These are phyloP conservation scores for Ajuga chamaepitys DNA, from an alignment of 257 asterid genomes.

Conservation along the genomic window DNA sequence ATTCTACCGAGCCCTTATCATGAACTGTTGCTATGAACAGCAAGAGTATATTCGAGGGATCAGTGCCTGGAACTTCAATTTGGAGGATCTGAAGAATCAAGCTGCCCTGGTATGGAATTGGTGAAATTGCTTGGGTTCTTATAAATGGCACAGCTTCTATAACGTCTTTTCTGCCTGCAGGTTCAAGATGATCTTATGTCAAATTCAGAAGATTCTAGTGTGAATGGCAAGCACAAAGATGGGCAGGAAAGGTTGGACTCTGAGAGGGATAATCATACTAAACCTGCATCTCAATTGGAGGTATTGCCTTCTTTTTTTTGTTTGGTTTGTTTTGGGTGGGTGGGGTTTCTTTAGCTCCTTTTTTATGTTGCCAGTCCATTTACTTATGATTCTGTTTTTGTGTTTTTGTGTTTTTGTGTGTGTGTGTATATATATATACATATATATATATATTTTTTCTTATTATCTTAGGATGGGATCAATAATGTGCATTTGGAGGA, in stretches of 20 bases:
- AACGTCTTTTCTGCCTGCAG: constrained; percentile 33
- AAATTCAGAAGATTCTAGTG: constrained; percentile 44
- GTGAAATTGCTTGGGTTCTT: constrained; percentile 11
- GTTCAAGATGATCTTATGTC: constrained; percentile 53
- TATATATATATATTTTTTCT: not conserved
- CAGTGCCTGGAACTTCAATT: constrained; percentile 93
- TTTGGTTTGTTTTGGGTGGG: not conserved
- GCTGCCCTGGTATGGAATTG: constrained; percentile 63
- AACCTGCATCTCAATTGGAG: constrained; percentile 39
- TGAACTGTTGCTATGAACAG: constrained; percentile 38
- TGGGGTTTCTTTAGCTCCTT: not conserved
- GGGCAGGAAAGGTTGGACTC: constrained; percentile 30
- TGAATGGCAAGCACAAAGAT: constrained; percentile 28
- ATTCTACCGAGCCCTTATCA: not conserved
- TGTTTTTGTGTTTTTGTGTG: no score
- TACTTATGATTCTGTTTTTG: no score
- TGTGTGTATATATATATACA: no score
- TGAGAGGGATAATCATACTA: constrained; percentile 30
- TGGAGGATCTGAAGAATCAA: constrained; percentile 88
- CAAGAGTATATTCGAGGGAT: constrained; percentile 94
- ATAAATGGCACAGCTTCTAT: not conserved
- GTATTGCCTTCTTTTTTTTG: constrained; percentile 19
- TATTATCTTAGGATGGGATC: constrained; percentile 44
- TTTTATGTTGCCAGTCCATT: no score
- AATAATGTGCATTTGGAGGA: constrained; percentile 49